Percentiles rank a stretch among this genome's conserved stretches.
These are phyloP conservation scores for Aspergillus biplanus DNA, from an alignment of 495 filamentous ascomycete genomes.

Conservation along the genomic window DNA sequence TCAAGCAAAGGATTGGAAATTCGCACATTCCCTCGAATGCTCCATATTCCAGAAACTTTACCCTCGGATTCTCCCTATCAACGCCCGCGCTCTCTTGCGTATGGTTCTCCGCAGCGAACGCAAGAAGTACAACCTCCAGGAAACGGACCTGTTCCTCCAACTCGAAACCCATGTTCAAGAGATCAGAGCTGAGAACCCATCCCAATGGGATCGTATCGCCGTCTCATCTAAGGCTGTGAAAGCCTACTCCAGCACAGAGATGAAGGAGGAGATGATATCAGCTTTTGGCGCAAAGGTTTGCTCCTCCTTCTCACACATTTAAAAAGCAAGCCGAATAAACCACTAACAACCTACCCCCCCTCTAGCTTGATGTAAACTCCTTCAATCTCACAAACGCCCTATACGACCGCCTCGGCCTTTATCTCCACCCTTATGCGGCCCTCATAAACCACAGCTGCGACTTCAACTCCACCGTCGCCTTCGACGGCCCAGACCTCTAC, in stretches of 20 bases:
- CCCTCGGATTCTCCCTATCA: conserved; percentile 57
- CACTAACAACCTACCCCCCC: not conserved
- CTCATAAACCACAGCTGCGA: conserved; percentile 73
- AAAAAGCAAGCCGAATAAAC: not conserved
- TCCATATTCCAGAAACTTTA: conserved; percentile 49
- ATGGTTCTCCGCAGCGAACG: conserved; percentile 50
- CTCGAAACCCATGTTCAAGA: conserved; percentile 55
- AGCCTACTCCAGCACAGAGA: conserved; percentile 49
- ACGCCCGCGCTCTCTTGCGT: conserved; percentile 57
- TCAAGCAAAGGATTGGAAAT: conserved; percentile 64
- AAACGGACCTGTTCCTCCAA: conserved; percentile 44
- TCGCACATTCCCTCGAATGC: conserved; percentile 64
- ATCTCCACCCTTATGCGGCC: conserved; percentile 59
- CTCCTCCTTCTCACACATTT: not conserved
- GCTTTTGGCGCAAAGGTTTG: conserved; percentile 48
- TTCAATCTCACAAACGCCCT: conserved; percentile 62
- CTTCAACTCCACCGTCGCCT: conserved; percentile 67
- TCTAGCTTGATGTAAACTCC: conserved; percentile 58
- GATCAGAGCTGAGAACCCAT: conserved; percentile 36
- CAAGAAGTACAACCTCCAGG: conserved; percentile 36
- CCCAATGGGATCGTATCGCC: conserved; percentile 51
- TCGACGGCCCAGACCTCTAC: conserved; percentile 55
- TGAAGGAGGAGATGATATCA: conserved; percentile 43
- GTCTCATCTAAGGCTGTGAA: conserved; percentile 58
- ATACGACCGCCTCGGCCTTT: conserved; percentile 64